Evolutionary conservation across 1,284 basidiomycete species (phyloP).

Genomic region (Ceratobasidium theobromae): DNA sequence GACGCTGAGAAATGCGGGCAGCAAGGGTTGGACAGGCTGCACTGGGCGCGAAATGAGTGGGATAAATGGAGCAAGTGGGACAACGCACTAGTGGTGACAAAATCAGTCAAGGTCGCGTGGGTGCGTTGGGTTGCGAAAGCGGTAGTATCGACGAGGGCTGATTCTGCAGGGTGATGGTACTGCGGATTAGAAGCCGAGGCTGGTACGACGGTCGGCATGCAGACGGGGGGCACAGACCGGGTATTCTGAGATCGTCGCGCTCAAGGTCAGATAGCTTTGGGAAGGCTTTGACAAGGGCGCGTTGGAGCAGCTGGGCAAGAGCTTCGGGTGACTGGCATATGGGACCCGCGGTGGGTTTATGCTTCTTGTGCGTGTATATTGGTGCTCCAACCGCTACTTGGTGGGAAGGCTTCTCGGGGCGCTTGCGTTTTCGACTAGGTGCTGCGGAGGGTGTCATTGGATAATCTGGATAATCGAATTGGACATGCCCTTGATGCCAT

Average conservation of each 20-base stretch:
- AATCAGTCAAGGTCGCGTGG: constrained; percentile 66
- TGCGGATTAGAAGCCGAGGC: background rate
- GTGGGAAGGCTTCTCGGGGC: constrained; percentile 7
- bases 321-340: constrained; percentile 25
- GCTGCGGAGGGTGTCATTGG: background rate
- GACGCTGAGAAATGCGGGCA: constrained; percentile 66
- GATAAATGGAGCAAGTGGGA: background rate
- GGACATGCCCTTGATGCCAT: constrained; percentile 7
- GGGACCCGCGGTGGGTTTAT: constrained; percentile 44
- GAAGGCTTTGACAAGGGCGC: constrained; percentile 57
- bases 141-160: constrained; percentile 70
- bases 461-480: too few relatives aligned
- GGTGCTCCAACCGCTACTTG: background rate
- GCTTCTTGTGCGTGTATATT: constrained; percentile 45
- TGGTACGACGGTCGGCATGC: background rate
- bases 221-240: constrained; percentile 52
- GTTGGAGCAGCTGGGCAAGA: constrained; percentile 16
- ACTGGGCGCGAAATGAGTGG: background rate
- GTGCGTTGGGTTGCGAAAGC: constrained; percentile 67
- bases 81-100: constrained; percentile 57
- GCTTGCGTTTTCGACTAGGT: background rate
- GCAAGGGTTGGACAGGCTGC: constrained; percentile 68
- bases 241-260: constrained; percentile 68
- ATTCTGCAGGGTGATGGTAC: constrained; percentile 49
- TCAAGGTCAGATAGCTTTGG: constrained; percentile 67